Evolutionary conservation across 257 asterid genomes (phyloP), one percentile per base, ranked within the genome.

Genomic region (Solanum tarijense): DNA sequence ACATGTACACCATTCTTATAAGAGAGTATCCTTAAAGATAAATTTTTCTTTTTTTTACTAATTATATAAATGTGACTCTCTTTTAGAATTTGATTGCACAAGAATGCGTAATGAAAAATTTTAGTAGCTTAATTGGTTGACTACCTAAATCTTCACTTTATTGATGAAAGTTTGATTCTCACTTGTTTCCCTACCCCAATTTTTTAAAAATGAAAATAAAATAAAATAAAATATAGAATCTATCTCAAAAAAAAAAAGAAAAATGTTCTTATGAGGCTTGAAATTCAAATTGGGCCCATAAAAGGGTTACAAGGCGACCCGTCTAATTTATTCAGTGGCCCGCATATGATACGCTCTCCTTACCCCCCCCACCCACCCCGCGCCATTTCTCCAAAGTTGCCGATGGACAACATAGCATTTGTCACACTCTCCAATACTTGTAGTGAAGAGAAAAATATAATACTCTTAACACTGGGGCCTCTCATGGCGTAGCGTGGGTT

Each of bases 401-500:
- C 14, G 20, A 21, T 76, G 60, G 60, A 76, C 65, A 79, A 79
- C 85, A 27, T 79, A 43, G 55, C 6, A 36, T 74, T 74, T 20
- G 66, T 43, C 85, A 29, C 84, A 25, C 66, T 7, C 27, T 43
- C 35, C 65, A 5, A 79, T 79, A 79, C 60, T 12, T 38, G 60
- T 25, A 4, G 8, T 25, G 62, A 43, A 79, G 66, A 39, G 23
- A 41, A 39, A n/a, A 76, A 39, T 78, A 41, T 78, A 78, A 78
- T 78, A 78, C 38, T 41, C 84, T 4, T 13, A 29, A 46, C 85
- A 9, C 39, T 81, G 85, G 85, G 85, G 68, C 68, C 41, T 46
- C 68, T 81, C 85, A 81, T 81, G 85, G 85, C 39, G 65, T 78
- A 78, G 84, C 84, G 84, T 78, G 84, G 35, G 36, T 81, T 81